phyloP scores from a whole-genome alignment of 805 yeast genomes.

The Candida hungchunana region DNA sequence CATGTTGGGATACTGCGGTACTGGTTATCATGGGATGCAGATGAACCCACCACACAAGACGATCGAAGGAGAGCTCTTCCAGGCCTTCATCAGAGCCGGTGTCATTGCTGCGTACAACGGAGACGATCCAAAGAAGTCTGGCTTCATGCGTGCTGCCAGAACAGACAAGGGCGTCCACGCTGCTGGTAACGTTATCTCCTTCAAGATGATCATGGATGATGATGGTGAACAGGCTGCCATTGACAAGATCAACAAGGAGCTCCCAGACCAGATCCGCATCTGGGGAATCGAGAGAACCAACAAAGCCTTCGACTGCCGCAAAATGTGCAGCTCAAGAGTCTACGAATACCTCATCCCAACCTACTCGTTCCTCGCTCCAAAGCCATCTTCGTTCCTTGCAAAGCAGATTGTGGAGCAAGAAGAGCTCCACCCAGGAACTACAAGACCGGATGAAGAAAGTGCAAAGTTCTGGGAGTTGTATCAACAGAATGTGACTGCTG shows the following conservation, averaged over 20 bases:
- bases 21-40: slow-evolving; percentile 97
- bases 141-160: slow-evolving; percentile 83
- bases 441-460: slow-evolving; percentile 65
- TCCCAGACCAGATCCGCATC: slow-evolving; percentile 84
- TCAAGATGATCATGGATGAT: slow-evolving; percentile 78
- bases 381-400: slow-evolving; percentile 65
- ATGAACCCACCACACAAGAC: slow-evolving; percentile 83
- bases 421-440: slow-evolving; percentile 50
- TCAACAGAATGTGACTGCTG: slow-evolving; percentile 33
- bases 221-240: slow-evolving; percentile 38
- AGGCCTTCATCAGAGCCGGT: slow-evolving; percentile 81
- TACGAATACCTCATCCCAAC: slow-evolving; percentile 94
- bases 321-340: slow-evolving; percentile 91
- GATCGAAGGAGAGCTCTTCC: slow-evolving; percentile 84
- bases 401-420: slow-evolving; percentile 53
- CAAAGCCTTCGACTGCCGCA: slow-evolving; percentile 89
- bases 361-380: slow-evolving; percentile 87
- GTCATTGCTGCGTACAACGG: slow-evolving; percentile 85
- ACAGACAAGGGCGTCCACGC: slow-evolving; percentile 98
- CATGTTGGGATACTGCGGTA: slow-evolving; percentile 91
- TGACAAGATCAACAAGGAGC: slow-evolving; percentile 61
- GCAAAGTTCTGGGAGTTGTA: slow-evolving; percentile 66
- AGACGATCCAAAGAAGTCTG: slow-evolving; percentile 80
- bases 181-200: slow-evolving; percentile 86
- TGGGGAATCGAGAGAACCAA: slow-evolving; percentile 93